Percentiles rank a stretch among this genome's conserved stretches.
These are phyloP conservation scores for Corymbia maculata DNA, from an alignment of 345 rosid species.

Conservation along the genomic window DNA sequence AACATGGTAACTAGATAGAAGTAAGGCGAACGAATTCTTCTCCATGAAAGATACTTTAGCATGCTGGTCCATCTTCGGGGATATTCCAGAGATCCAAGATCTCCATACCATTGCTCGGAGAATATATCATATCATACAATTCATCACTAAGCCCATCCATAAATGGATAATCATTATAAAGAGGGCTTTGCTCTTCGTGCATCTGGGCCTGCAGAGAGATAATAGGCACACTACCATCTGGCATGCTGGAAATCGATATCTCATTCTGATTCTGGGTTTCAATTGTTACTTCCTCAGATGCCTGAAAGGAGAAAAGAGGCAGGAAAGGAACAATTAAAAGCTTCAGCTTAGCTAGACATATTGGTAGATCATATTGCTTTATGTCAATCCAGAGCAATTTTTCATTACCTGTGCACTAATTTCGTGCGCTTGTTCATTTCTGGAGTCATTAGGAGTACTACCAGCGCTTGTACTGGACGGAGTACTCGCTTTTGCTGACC, in stretches of 20 bases:
- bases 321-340: not conserved
- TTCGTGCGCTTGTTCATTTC: not conserved
- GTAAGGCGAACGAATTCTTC: not conserved
- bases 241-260: not conserved
- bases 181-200: not conserved
- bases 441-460: not conserved
- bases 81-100: not conserved
- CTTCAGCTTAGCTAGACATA: not conserved
- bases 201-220: not conserved
- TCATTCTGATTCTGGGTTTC: not conserved
- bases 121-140: not conserved
- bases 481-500: not conserved
- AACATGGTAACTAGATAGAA: not conserved
- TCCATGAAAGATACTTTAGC: not conserved
- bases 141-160: not conserved
- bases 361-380: not conserved
- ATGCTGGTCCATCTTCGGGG: not conserved
- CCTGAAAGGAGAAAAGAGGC: not conserved
- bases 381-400: not conserved
- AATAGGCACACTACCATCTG: not conserved
- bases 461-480: not conserved
- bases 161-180: not conserved
- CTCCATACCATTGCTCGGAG: not conserved
- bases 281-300: not conserved
- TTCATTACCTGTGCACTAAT: not conserved